phyloP scores from a whole-genome alignment of 768 basidiomycete genomes.

The Phanerodontia chrysosporium region DNA sequence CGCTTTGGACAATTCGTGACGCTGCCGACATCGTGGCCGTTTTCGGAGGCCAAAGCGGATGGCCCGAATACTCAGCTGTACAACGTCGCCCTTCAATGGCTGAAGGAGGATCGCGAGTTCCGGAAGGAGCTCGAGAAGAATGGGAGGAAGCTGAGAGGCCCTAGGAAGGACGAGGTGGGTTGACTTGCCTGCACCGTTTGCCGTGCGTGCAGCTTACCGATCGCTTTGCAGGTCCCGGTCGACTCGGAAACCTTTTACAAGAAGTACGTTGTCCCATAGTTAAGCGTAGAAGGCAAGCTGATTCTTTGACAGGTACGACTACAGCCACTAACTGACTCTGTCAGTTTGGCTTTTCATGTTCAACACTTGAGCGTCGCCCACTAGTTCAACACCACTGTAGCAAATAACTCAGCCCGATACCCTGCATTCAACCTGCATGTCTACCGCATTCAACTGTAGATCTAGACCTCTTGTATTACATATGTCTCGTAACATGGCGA shows the following conservation, averaged over 20 bases:
- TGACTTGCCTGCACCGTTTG: background rate
- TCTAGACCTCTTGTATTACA: background rate
- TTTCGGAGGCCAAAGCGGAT: conserved; percentile 25
- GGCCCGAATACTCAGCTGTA: conserved; percentile 46
- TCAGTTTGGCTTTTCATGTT: background rate
- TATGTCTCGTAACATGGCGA: background rate
- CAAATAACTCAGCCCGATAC: background rate
- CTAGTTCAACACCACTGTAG: conserved; percentile 3
- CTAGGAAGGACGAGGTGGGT: conserved; percentile 51
- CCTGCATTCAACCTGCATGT: background rate
- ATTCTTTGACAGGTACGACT: conserved; percentile 41
- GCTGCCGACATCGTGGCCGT: conserved; percentile 68
- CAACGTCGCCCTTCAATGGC: conserved; percentile 77
- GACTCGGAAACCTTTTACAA: conserved; percentile 84
- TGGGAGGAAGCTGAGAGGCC: conserved; percentile 59
- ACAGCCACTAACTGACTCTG: conserved; percentile 28
- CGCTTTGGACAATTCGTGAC: conserved; percentile 73
- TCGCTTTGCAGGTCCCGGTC: conserved; percentile 49
- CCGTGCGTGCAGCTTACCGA: background rate
- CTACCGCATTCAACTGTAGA: conserved; percentile 8
- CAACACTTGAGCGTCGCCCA: background rate
- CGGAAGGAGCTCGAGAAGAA: conserved; percentile 54
- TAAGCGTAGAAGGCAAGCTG: conserved; percentile 7
- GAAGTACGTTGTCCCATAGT: conserved; percentile 47
- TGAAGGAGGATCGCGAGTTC: conserved; percentile 74